phyloP scores from a whole-genome alignment of 2,329 filamentous ascomycete species.

The Pseudopyricularia cyperi region DNA sequence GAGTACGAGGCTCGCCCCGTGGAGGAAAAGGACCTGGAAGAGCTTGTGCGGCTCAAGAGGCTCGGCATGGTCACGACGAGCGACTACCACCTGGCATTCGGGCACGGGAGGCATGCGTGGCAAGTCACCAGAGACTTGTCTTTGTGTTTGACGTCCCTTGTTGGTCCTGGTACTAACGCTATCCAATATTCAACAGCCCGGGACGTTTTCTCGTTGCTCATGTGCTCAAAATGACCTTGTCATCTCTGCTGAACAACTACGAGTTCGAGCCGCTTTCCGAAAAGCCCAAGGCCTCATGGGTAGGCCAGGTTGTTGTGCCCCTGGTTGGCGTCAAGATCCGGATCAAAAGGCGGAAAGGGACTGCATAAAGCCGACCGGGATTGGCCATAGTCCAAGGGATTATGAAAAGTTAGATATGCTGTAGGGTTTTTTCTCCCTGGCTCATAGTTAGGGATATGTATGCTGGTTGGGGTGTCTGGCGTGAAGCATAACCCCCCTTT shows the following conservation, averaged over 20 bases:
- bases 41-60: slow-evolving; percentile 22
- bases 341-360: slow-evolving; percentile 13
- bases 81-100: slow-evolving; percentile 37
- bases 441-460: no score
- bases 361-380: background rate
- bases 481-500: no score
- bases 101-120: slow-evolving; percentile 42
- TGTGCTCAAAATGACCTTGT: slow-evolving; percentile 40
- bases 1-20: slow-evolving; percentile 16
- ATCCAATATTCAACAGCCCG: slow-evolving; percentile 18
- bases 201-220: slow-evolving; percentile 43
- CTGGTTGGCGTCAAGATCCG: slow-evolving; percentile 18
- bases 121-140: slow-evolving; percentile 7
- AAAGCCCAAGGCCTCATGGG: slow-evolving; percentile 26
- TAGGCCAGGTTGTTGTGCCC: slow-evolving; percentile 29
- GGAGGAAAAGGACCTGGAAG: slow-evolving; percentile 15
- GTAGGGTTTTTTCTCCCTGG: no score
- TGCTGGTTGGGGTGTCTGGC: no score
- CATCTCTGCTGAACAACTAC: slow-evolving; percentile 37
- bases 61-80: slow-evolving; percentile 40
- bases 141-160: background rate
- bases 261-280: slow-evolving; percentile 29
- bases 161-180: slow-evolving; percentile 1
- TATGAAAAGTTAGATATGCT: no score
- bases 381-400: background rate